Base-by-base conservation (phyloP, 352 stramenopile species). In the Globisporangium radiosum region DNA sequence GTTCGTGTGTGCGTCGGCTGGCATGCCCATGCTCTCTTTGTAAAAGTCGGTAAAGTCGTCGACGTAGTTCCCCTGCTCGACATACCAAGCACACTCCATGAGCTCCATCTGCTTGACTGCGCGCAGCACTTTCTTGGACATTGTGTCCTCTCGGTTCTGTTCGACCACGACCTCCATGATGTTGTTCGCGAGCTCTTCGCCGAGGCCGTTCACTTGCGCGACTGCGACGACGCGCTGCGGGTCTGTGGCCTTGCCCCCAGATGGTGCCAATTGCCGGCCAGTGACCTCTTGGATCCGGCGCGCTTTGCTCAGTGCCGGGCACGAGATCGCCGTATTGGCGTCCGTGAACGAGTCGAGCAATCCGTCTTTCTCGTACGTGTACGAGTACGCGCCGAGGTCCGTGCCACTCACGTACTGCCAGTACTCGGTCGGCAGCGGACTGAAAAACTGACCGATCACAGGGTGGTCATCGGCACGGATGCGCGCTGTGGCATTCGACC, bases 331-430 rank as follows among this genome's bases (percentile, higher is more conserved):
- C 3, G 44, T 64, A 1, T 55, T 56, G 15, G 57, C 50, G 5
- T 56, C 33, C 3, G 50, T 42, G 15, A 63, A 63, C 15, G 57
- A 63, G 43, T 63, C 49, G 7, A 88, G 73, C 9, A 88, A 53
- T 10, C 64, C 57, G 54, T 87, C 75, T n/a, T 72, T 68, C 19
- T 72, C 56, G 72, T 89, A 89, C 67, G 76, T 62, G 72, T 89
- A 89, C 45, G 76, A 86, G 40, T 78, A 62, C 44, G 69, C 68
- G 2, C 76, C 79, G 36, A 89, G 57, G 54, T 89, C 75, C 1
- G 59, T 66, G 39, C 47, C 62, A 37, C 65, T 77, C 13, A 85
- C 79, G 42, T 79, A 89, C 51, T 68, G 65, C 79, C 76, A 89
- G 64, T 84, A 89, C 55, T 89, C 61, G 40, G 60, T 82, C 6